Evolutionary conservation across 2,329 filamentous ascomycete species (phyloP).

Genomic region (Didymella pomorum): DNA sequence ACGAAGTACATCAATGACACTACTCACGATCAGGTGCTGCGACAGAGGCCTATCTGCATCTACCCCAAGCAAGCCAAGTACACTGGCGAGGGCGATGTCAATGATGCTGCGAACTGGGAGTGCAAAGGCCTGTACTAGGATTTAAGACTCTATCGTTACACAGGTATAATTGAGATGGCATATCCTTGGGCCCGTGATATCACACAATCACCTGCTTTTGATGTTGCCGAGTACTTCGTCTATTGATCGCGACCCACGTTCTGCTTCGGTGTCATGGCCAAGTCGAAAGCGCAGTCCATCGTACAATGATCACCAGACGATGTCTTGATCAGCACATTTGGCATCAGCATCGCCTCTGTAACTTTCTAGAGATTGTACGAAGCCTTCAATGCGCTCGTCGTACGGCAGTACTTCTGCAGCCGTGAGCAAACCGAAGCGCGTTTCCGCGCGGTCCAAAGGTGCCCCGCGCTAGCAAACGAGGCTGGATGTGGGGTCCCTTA

Average conservation of each 20-base stretch:
- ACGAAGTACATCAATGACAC: conserved; percentile 42
- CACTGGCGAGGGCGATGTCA: conserved; percentile 37
- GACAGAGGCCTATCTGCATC: conserved; percentile 47
- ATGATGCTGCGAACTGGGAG: conserved; percentile 39
- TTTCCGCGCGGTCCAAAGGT: conserved; percentile 4
- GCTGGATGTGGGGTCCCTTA: conserved; percentile 28
- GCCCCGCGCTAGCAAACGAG: conserved; percentile 32
- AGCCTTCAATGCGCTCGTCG: not conserved
- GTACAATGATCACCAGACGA: not conserved
- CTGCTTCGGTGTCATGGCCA: not conserved
- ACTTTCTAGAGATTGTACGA: conserved; percentile 9
- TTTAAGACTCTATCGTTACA: not conserved
- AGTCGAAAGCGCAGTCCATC: not conserved
- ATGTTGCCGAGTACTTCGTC: not conserved
- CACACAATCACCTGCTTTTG: not conserved
- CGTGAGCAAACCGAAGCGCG: conserved; percentile 9
- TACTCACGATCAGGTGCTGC: conserved; percentile 29
- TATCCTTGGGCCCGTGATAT: not conserved
- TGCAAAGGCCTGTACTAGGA: conserved; percentile 33
- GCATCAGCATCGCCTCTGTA: not conserved
- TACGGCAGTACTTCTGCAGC: conserved; percentile 15
- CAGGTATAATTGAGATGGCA: no score
- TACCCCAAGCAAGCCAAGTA: conserved; percentile 46
- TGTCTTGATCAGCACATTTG: not conserved
- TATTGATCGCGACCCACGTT: not conserved